Base-by-base conservation (phyloP, 1,284 basidiomycete species). In the Afroboletus lepidellus region DNA sequence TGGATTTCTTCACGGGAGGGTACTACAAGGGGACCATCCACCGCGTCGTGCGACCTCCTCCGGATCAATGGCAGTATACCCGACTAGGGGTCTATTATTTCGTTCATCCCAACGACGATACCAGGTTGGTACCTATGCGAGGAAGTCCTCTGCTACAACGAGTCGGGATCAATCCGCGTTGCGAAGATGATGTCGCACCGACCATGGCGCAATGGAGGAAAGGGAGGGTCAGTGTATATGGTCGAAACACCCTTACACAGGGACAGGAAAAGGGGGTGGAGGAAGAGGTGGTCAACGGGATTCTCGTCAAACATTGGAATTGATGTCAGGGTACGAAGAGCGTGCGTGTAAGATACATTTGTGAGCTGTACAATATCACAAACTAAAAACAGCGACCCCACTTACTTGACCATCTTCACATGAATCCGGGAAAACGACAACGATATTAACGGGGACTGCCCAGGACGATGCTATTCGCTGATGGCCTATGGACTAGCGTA, bases 1-100 rank as follows among this genome's bases (percentile, higher is more conserved):
- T 83, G 34, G 74, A 77, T 36, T 83, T 84, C 66, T 70, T 84
- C 13, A 79, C 78, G 0, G 81, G 80, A 3, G 77, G 76, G 3
- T 76, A 72, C 57, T 76, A 81, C 64, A 75, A 73, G 49, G 73
- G 72, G 7, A 80, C 75, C 4, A 69, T 75, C 24, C 77, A 78
- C 49, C 66, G 75, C 36, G 76, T 79, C 8, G 61, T 72, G 5
- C 67, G 72, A 27, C 77, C 76, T 2, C 78, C 76, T 5, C 56
- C 55, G 0, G 77, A 78, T 53, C 78, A 78, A 50, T 66, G 58
- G 11, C 57, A 66, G 32, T 63, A 64, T 52, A 68, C 72, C 24
- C 69, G 77, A 12, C 64, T 76, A 3, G 77, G 77, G 8, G 64
- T 77, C 3, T 72, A 79, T 46, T 78, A 77, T 60, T 80, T 79